Percentiles rank a stretch among this genome's conserved stretches.
phyloP scores from a whole-genome alignment of 1,284 basidiomycete species.

The Serendipita sp. region DNA sequence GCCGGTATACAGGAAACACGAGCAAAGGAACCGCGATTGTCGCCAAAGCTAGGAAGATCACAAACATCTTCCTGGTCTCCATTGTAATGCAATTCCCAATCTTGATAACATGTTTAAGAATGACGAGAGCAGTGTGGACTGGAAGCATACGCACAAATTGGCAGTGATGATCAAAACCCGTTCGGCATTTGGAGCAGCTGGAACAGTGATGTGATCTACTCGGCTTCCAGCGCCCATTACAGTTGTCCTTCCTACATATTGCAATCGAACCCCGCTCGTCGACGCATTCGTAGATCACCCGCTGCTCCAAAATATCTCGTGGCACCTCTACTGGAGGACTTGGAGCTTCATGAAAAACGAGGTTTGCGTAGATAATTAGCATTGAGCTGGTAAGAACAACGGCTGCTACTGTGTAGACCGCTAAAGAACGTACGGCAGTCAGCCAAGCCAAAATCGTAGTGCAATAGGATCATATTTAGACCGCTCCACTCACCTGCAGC shows the following conservation, averaged over 20 bases:
- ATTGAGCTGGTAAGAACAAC: background rate
- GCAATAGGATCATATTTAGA: background rate
- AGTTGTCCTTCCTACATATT: background rate
- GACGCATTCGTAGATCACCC: background rate
- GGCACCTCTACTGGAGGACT: background rate
- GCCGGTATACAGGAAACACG: background rate
- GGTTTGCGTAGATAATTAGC: background rate
- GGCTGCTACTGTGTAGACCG: background rate
- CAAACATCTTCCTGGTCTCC: background rate
- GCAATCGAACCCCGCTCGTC: background rate
- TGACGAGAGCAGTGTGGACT: background rate
- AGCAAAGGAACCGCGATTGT: background rate
- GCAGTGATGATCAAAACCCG: background rate
- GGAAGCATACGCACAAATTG: background rate
- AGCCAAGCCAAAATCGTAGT: background rate
- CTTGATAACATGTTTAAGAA: background rate
- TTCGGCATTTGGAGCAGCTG: background rate
- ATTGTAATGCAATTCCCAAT: background rate
- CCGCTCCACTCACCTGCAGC: background rate
- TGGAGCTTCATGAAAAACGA: background rate
- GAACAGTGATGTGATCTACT: background rate
- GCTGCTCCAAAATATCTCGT: background rate
- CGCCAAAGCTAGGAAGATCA: background rate
- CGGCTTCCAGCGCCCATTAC: background rate
- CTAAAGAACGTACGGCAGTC: background rate